Evolutionary conservation across 2,329 filamentous ascomycete species (phyloP).

Genomic region (Monilinia fructigena): DNA sequence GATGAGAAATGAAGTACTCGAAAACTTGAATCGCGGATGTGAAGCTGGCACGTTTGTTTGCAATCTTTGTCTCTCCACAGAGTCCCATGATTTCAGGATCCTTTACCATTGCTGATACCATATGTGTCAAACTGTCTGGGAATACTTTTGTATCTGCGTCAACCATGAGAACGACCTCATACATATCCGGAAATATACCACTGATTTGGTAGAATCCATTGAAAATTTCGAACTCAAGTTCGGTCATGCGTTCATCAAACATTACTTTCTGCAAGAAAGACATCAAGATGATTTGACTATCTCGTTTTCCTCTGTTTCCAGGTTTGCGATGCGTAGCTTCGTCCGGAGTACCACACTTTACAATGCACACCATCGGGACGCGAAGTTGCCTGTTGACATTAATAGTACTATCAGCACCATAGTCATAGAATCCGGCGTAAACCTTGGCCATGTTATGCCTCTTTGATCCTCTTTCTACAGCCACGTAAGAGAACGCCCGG

Average conservation of each 20-base stretch:
- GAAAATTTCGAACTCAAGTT: conserved; percentile 99
- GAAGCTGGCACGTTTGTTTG: conserved; percentile 94
- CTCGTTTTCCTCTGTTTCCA: conserved; percentile 95
- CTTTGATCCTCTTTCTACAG: conserved; percentile 92
- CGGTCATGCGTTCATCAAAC: conserved; percentile 99
- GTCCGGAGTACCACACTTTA: conserved; percentile 92
- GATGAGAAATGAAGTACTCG: conserved; percentile 99
- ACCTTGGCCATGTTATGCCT: conserved; percentile 99
- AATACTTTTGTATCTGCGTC: conserved; percentile 99
- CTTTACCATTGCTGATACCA: conserved; percentile 98
- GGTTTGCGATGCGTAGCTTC: conserved; percentile 81
- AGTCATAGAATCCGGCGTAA: conserved; percentile 97
- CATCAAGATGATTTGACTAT: conserved; percentile 99
- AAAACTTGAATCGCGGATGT: conserved; percentile 98
- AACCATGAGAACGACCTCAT: conserved; percentile 97
- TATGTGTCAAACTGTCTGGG: conserved; percentile 96
- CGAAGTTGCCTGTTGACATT: conserved; percentile 87
- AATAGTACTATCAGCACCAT: conserved; percentile 76
- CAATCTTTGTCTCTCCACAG: conserved; percentile 98
- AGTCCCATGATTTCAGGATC: conserved; percentile 99
- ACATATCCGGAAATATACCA: conserved; percentile 96
- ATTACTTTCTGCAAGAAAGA: conserved; percentile 99
- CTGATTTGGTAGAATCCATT: conserved; percentile 99
- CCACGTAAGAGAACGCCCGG: conserved; percentile 91
- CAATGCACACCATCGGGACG: conserved; percentile 94